Evolutionary conservation across 108 stramenopile species (phyloP).

Genomic region (Bacterosira constricta): DNA sequence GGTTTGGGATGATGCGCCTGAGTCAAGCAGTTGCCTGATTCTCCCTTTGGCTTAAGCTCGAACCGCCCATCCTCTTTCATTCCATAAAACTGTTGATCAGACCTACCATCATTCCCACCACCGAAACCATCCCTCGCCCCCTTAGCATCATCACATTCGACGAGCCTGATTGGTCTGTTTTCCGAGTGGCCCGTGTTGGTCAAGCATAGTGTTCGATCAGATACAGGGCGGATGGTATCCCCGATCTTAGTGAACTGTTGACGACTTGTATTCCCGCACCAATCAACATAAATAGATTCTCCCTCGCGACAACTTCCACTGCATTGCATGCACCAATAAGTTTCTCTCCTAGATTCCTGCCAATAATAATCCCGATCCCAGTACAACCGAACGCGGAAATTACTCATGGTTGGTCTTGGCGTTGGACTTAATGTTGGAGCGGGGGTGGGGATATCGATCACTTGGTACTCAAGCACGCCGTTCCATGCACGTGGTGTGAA

Average conservation of each 20-base stretch:
- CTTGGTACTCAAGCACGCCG: slow-evolving; percentile 15
- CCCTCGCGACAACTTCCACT: not conserved
- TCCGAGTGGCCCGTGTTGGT: slow-evolving; percentile 2
- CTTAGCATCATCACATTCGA: not conserved
- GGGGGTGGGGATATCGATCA: slow-evolving; percentile 16
- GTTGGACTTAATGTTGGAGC: not conserved
- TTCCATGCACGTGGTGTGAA: slow-evolving; percentile 15
- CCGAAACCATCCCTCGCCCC: too few relatives aligned
- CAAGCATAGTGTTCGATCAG: not conserved
- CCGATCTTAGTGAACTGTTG: slow-evolving; percentile 1
- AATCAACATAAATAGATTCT: slow-evolving; percentile 4
- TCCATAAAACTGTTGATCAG: not conserved
- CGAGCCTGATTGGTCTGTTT: not conserved
- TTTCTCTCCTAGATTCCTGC: slow-evolving; percentile 60
- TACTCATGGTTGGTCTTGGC: not conserved
- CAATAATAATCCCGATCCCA: slow-evolving; percentile 59
- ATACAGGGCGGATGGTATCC: not conserved
- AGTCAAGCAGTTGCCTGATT: not conserved
- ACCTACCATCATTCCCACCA: too few relatives aligned
- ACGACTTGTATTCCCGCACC: not conserved
- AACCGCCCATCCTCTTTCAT: not conserved
- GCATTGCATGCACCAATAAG: slow-evolving; percentile 57
- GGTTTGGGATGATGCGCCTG: slow-evolving; percentile 24
- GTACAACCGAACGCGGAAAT: slow-evolving; percentile 51
- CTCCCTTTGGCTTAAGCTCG: slow-evolving; percentile 9